Evolutionary conservation across 306 rosid genomes (phyloP), one percentile per base, ranked within the genome.

Genomic region (Trifolium pratense): DNA sequence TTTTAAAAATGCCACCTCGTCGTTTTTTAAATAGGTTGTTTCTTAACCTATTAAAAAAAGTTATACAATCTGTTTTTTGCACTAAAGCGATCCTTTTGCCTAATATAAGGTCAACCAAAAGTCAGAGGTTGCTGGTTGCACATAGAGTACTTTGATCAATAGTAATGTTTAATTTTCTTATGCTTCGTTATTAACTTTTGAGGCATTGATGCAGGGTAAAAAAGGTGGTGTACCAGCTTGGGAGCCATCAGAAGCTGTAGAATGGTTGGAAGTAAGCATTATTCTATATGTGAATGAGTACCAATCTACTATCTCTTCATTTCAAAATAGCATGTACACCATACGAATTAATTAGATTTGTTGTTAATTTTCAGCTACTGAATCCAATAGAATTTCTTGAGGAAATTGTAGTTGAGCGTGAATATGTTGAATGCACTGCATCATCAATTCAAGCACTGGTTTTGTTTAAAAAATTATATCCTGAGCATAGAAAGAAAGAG

Each of bases 181-280:
- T 53, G 32, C 25, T 49, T 49, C 17, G 2, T 52, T 29, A 55
- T 42, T 65, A 17, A 16, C 2, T 42, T 55, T 72, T 72, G 32
- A 65, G 16, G 1, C 4, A 17, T 53, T 61, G 34, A 16, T 75
- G 76, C 39, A 92, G 93, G 84, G 97, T 84, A 77, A 89, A 72
- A 89, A 81, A 4, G 97, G 97, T 17, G 97, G 97, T 56, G 79
- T 88, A 49, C 48, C 93, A 7, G 93, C 86, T 0, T 92, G 97
- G 97, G 93, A 90, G 71, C 89, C 91, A 23, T 68, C 86, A 56
- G 82, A 83, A 59, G 91, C 80, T 23, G 77, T 78, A 65, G 84
- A 86, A 0, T 90, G 90, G 96, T 69, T 90, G 48, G 96, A 89
- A 76, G 96, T 89, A 78, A 78, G 87, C 23, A 53, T 8, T n/a